Base-by-base conservation (phyloP, 176 grass and related monocot species). In the Microstegium vimineum region DNA sequence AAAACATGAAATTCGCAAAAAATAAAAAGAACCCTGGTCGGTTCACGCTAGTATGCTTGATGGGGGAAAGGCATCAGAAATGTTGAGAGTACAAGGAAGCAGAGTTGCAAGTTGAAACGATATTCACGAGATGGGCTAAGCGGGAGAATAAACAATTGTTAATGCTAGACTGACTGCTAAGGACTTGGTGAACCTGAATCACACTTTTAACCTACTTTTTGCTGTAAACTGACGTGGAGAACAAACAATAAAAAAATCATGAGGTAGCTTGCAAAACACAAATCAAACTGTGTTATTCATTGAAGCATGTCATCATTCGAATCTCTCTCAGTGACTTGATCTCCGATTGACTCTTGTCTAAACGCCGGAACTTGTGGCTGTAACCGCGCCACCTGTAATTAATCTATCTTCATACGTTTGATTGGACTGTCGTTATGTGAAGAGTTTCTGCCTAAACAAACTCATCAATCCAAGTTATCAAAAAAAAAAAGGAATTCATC, bases 381-480 rank as follows among this genome's bases (percentile, higher is more conserved):
- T 81, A 75, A 81, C 61, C 62, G 0, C 3, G 51, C 51, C 81
- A 84, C 20, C 61, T 52, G 70, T 2, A 60, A 46, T 37, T 25
- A 49, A 25, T 52, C 69, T 52, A 84, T 32, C 31, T 9, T 59
- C 28, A 75, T 31, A 36, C 30, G n/a, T 49, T 75, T 49, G 22
- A 25, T 57, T 40, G 34, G 37, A 18, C 43, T 79, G 38, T 75
- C 75, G 28, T 38, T n/a, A 62, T 22, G 76, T 15, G 13, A 69
- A 38, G 69, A 74, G 62, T 62, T 69, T 31, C 62, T 37, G 2
- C 13, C 18, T n/a, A 89, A 41, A 35, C 26, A 81, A 81, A 81
- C 70, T 76, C 22, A 5, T 81, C 83, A 71, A 31, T 46, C 75
- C 77, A n/a, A n/a, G n/a, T n/a, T n/a, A n/a, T n/a, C n/a, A n/a